phyloP scores from a whole-genome alignment of 2,329 filamentous ascomycete species.

The Fusarium tuaranense region DNA sequence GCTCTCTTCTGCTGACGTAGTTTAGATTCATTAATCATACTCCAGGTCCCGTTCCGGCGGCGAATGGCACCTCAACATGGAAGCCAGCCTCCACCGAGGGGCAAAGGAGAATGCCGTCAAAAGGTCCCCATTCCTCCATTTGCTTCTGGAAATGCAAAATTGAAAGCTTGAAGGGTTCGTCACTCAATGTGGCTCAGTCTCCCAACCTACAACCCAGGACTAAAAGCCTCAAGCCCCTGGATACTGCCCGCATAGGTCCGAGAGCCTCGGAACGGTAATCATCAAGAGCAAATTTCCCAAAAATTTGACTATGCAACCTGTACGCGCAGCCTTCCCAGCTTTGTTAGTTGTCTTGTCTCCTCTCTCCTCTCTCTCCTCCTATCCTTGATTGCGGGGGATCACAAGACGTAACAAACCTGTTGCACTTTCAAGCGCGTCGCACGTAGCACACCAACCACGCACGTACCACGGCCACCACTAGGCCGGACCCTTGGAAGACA shows the following conservation, averaged over 20 bases:
- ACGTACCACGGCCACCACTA: conserved; percentile 11
- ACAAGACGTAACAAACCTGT: conserved; percentile 4
- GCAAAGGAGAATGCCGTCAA: not conserved
- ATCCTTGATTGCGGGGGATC: not conserved
- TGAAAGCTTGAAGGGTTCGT: not conserved
- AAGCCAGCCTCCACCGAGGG: not conserved
- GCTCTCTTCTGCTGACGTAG: not conserved
- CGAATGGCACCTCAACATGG: not conserved
- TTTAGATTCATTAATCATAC: not conserved
- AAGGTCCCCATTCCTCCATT: not conserved
- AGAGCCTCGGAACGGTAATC: not conserved
- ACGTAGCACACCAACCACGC: conserved; percentile 11
- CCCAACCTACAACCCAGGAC: conserved; percentile 8
- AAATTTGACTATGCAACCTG: not conserved
- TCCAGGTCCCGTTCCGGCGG: not conserved
- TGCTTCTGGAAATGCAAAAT: not conserved
- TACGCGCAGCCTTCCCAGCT: not conserved
- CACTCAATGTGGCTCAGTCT: conserved; percentile 17
- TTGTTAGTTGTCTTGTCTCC: not conserved
- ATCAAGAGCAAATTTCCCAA: not conserved
- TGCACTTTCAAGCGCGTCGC: conserved; percentile 5
- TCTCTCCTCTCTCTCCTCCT: not conserved
- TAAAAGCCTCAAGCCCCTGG: conserved; percentile 3
- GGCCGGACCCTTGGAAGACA: conserved; percentile 4
- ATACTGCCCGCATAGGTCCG: not conserved